Evolutionary conservation across 1,139 yeast genomes (phyloP), one percentile per base, ranked within the genome.

Genomic region (Yamadazyma triangularis): DNA sequence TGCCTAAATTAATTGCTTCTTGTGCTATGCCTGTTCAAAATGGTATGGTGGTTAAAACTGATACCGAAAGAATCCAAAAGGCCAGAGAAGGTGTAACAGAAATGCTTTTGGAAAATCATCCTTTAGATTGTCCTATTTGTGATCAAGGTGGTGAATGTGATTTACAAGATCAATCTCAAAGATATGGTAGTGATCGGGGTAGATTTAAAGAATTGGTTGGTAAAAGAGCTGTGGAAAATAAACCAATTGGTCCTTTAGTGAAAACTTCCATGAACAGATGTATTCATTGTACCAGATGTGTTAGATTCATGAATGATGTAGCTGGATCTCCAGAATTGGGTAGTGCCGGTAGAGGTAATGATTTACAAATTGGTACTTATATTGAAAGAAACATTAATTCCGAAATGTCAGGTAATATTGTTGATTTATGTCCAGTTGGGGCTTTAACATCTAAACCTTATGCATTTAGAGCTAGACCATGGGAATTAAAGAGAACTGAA

Each of bases 121-220:
- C 95, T 22, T 72, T 86, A 54, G 95, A 86, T 63, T 86, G 95
- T 64, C 95, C 95, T 24, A 83, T 86, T 33, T 86, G 95, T 62
- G 95, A 86, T 61, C 95, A 86, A 63, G 95, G 95, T 63, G 95
- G 95, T 46, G 95, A 86, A 58, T 86, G 95, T 68, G 95, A 86
- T 56, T 73, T 86, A 48, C 95, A 86, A 64, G 95, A 86, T 55
- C 95, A 86, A 65, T 72, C 88, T 18, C 69, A 81, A 58, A 76
- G 93, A 57, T 83, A 83, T 53, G 95, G 95, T 36, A 64, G 83
- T 33, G 95, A 86, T 60, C 76, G 95, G 46, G 94, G 95, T 47
- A 75, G 95, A 59, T 86, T 83, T 64, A 60, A 70, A 40, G 95
- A 86, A 60, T 73, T 84, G 37, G 71, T 74, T 33, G 95, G 95